Conservation (phyloP, 768 basidiomycete genomes). For the Myochromella boudieri region DNA sequence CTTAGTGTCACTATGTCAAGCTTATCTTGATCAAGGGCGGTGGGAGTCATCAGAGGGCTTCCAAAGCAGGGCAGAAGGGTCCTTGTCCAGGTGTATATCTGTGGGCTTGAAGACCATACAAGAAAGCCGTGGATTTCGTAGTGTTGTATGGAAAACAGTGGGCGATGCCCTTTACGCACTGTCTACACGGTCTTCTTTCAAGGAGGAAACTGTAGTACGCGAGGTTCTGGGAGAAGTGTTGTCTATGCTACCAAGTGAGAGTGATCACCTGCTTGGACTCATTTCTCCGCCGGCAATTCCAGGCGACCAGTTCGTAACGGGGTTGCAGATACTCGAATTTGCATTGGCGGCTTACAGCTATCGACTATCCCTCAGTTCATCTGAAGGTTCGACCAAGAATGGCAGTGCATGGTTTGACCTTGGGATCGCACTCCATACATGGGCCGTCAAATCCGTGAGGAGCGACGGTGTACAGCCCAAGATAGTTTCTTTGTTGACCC, state of each 20-base stretch:
- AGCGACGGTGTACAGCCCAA: conserved; percentile 36
- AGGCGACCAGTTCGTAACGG: conserved; percentile 23
- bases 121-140: conserved; percentile 60
- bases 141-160: conserved; percentile 79
- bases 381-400: conserved; percentile 41
- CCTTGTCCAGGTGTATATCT: conserved; percentile 62
- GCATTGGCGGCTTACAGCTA: conserved; percentile 63
- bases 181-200: conserved; percentile 49
- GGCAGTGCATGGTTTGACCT: conserved; percentile 78
- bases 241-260: conserved; percentile 37
- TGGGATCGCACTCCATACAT: conserved; percentile 56
- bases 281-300: conserved; percentile 31
- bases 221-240: conserved; percentile 31
- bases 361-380: conserved; percentile 54
- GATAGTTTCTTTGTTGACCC: conserved; percentile 55
- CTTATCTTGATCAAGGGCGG: conserved; percentile 70
- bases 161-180: conserved; percentile 77
- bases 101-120: conserved; percentile 50
- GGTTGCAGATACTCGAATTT: conserved; percentile 43
- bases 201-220: conserved; percentile 40
- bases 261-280: conserved; percentile 40
- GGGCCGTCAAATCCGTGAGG: conserved; percentile 36
- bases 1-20: conserved; percentile 66
- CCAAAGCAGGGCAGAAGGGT: conserved; percentile 67
- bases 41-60: conserved; percentile 70